A percentile compares a stretch with the other conserved stretches of the same genome.
Evolutionary conservation across 495 filamentous ascomycete genomes (phyloP).

Genomic region (Aspergillus bridgeri): DNA sequence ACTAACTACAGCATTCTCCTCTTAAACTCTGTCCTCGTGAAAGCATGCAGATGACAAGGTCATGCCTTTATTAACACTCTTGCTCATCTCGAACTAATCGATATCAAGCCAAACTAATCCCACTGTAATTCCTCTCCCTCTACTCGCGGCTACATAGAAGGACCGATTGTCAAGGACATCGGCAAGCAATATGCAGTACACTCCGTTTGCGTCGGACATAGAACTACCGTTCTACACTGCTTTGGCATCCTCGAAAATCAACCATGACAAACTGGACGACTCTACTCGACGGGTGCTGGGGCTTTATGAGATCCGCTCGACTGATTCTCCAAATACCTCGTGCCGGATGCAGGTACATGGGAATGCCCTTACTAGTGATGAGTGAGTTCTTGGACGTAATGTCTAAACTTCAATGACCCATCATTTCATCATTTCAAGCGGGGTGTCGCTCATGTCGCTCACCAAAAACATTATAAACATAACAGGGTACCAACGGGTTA

Average conservation of each 20-base stretch:
- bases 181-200: conserved; percentile 52
- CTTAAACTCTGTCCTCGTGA: neutral
- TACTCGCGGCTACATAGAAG: too few species aligned
- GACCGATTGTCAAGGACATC: neutral
- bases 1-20: neutral
- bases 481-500: conserved; percentile 65
- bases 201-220: conserved; percentile 87
- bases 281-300: conserved; percentile 84
- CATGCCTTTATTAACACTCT: neutral
- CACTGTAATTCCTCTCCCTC: too few species aligned
- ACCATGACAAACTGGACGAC: conserved; percentile 93
- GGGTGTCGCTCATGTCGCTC: neutral
- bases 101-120: too few species aligned
- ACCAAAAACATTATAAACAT: neutral
- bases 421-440: too few species aligned
- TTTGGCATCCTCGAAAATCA: conserved; percentile 84
- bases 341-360: conserved; percentile 85
- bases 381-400: conserved; percentile 52
- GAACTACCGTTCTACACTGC: conserved; percentile 92
- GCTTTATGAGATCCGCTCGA: conserved; percentile 76
- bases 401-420: neutral
- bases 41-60: neutral
- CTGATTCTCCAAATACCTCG: conserved; percentile 64
- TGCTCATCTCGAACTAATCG: neutral
- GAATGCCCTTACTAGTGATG: conserved; percentile 74